These are phyloP conservation scores for Trichomonas vaginalis DNA, from an alignment of 208 protist species.

Conservation along the genomic window DNA sequence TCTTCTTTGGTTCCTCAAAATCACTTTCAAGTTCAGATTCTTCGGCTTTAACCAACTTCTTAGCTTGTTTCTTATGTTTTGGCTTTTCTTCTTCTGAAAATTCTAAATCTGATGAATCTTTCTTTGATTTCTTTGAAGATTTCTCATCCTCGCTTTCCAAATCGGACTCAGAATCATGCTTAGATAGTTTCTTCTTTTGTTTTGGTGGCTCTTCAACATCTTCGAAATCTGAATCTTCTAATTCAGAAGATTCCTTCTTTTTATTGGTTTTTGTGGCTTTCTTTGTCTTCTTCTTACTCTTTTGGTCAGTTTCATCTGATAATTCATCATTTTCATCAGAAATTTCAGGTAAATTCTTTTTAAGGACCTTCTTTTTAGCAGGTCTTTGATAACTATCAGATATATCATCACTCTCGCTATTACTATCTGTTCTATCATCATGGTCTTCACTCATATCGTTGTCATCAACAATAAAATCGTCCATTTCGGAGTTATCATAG, in stretches of 20 bases:
- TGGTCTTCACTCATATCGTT: background rate
- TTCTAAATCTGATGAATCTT: background rate
- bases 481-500: background rate
- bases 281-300: background rate
- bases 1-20: background rate
- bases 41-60: too few relatives aligned
- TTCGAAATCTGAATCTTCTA: too few relatives aligned
- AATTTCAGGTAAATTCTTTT: background rate
- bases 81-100: background rate
- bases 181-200: too few relatives aligned
- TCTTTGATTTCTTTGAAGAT: background rate
- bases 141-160: too few relatives aligned
- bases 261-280: too few relatives aligned
- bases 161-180: too few relatives aligned
- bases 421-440: background rate
- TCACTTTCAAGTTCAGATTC: background rate
- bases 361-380: background rate
- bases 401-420: background rate
- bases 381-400: background rate
- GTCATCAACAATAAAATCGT: background rate
- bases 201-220: too few relatives aligned
- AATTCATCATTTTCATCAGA: background rate
- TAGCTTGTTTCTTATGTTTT: background rate
- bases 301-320: background rate
- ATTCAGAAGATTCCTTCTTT: too few relatives aligned